Base-by-base conservation (phyloP, 2,329 filamentous ascomycete genomes). In the Nothomitra cinnamomea region DNA sequence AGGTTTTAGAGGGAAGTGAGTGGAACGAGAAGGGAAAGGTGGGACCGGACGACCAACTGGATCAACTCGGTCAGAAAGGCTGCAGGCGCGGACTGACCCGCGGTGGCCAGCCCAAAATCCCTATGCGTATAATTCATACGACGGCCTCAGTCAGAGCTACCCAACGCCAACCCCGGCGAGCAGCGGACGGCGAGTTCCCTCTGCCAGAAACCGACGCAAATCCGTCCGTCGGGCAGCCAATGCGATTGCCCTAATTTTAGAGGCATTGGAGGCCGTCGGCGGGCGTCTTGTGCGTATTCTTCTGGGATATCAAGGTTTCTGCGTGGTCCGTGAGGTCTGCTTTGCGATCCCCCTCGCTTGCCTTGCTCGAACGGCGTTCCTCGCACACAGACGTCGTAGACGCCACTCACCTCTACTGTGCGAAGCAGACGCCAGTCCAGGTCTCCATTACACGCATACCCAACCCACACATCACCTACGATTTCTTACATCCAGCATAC, bases 1-100 rank as follows among this genome's bases (percentile, higher is more conserved):
- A 32, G 28, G 28, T 10, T 32, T 32, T 32, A 55, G 40, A 51
- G 51, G 54, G 54, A 55, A 53, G 51, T 53, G 54, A 52, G 57
- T 42, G 40, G 49, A 55, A 32, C 47, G 48, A 51, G 59, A 57
- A 56, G 25, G 45, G 45, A 48, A 21, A 15, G 25, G 45, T 35
- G 45, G 43, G 43, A 47, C 43, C 43, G 43, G 25, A 22, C 19
- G 45, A 19, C 24, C 19, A 28, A 17, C 45, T 28, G 25, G 45
- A 28, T 15, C 24, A 49, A 49, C 19, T 35, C 45, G 32, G 45
- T 49, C 45, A 35, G 45, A 49, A 24, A 49, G 19, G 45, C 24
- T 49, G 45, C 45, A 49, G 24, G 45, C 45, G 45, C 45, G 45
- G 45, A 49, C 28, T 32, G 45, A 28, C 24, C 45, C 45, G 45